These are phyloP conservation scores for Chlamydomonas incerta DNA, from an alignment of 139 green algal genomes.

Conservation along the genomic window DNA sequence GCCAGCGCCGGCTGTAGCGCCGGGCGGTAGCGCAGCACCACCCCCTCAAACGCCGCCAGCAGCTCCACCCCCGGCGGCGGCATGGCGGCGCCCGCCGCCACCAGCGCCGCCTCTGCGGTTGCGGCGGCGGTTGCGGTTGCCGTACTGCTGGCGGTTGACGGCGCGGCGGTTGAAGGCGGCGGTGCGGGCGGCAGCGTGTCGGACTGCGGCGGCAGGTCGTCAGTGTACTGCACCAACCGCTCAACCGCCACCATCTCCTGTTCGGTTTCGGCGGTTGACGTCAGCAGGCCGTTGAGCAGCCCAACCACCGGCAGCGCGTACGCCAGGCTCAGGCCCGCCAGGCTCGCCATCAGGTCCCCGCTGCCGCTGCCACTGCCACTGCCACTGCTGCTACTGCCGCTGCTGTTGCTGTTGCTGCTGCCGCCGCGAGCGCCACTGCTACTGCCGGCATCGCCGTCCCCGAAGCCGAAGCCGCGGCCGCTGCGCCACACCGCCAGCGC, in stretches of 20 bases:
- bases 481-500: conserved; percentile 55
- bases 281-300: conserved; percentile 83
- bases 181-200: conserved; percentile 16
- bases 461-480: neutral
- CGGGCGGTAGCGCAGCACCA: conserved; percentile 24
- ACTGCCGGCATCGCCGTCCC: neutral
- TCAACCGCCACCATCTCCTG: conserved; percentile 91
- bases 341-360: conserved; percentile 46
- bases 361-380: neutral
- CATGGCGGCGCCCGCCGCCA: neutral
- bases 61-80: neutral
- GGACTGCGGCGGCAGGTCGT: neutral
- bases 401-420: neutral
- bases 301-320: conserved; percentile 87
- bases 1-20: conserved; percentile 56
- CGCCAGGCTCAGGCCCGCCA: conserved; percentile 79
- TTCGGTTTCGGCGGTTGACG: conserved; percentile 78
- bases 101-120: neutral
- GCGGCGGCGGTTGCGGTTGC: neutral
- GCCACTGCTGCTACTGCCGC: neutral
- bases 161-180: too few relatives aligned
- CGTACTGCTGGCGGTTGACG: too few relatives aligned
- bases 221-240: conserved; percentile 55
- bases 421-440: too few relatives aligned
- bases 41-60: neutral